A percentile compares a stretch with the other conserved stretches of the same genome.
Conservation (phyloP, 2,329 filamentous ascomycete genomes). For the Fusarium algeriense region DNA sequence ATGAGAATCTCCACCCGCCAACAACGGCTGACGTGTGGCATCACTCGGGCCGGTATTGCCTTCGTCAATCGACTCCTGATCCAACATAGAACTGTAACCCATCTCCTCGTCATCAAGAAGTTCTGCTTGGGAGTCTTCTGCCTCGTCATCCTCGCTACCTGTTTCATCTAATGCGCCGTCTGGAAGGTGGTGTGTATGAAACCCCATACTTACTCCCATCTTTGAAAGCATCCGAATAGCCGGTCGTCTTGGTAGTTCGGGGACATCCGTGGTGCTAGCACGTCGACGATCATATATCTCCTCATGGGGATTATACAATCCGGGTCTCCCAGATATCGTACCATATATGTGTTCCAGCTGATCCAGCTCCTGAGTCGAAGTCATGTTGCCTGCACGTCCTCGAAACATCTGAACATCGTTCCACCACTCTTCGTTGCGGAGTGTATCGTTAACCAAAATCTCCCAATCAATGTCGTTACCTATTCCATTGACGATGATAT, state of each 20-base stretch:
- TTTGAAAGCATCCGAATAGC: slow-evolving; percentile 64
- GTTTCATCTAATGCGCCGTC: slow-evolving; percentile 67
- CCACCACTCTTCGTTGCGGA: slow-evolving; percentile 87
- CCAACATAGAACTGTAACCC: slow-evolving; percentile 33
- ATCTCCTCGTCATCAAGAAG: slow-evolving; percentile 50
- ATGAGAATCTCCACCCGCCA: slow-evolving; percentile 27
- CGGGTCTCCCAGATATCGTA: slow-evolving; percentile 57
- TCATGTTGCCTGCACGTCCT: slow-evolving; percentile 55
- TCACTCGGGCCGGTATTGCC: slow-evolving; percentile 32
- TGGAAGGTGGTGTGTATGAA: slow-evolving; percentile 79
- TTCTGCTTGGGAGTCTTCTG: slow-evolving; percentile 49
- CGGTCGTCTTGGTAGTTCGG: slow-evolving; percentile 71
- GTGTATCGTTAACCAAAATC: slow-evolving; percentile 71
- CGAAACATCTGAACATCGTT: slow-evolving; percentile 73
- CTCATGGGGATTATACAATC: slow-evolving; percentile 59
- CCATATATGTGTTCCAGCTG: slow-evolving; percentile 60
- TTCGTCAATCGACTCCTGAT: slow-evolving; percentile 50
- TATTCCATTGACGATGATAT: slow-evolving; percentile 81
- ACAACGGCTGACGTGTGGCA: slow-evolving; percentile 39
- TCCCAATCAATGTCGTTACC: slow-evolving; percentile 66
- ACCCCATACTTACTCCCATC: slow-evolving; percentile 76
- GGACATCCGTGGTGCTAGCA: slow-evolving; percentile 68
- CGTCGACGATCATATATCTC: slow-evolving; percentile 51
- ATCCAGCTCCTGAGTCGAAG: slow-evolving; percentile 58
- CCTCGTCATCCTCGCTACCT: slow-evolving; percentile 49